Evolutionary conservation across 148 eudicot genomes (phyloP).

Genomic region (Rhododendron henanense): DNA sequence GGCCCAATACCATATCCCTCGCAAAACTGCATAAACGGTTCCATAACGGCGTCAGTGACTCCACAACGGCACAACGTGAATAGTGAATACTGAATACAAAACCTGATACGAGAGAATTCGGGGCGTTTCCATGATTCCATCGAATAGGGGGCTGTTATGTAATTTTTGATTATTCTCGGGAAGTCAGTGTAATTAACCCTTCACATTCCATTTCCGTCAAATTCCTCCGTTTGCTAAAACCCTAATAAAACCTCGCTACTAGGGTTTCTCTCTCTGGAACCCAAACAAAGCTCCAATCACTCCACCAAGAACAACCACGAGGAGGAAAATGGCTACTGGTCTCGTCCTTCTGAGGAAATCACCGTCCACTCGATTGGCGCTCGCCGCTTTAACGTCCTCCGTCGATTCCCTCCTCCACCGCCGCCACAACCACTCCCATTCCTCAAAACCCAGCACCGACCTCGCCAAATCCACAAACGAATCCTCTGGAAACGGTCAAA

Average conservation of each 20-base stretch:
- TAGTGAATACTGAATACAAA: neutral
- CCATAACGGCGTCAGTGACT: neutral
- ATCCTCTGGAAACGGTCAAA: neutral
- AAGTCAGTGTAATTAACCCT: neutral
- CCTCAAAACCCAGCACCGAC: neutral
- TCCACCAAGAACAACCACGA: neutral
- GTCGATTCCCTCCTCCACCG: slow-evolving; percentile 1
- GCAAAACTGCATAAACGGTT: neutral
- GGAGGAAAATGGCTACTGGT: neutral
- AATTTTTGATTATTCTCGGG: neutral
- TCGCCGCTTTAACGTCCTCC: slow-evolving; percentile 22
- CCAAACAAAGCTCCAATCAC: neutral
- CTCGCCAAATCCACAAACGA: neutral
- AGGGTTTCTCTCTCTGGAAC: neutral
- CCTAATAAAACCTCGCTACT: slow-evolving; percentile 2
- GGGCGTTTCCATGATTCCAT: neutral
- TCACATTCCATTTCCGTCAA: neutral
- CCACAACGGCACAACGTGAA: no score
- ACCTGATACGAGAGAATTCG: neutral
- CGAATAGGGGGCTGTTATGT: neutral
- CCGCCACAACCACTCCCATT: neutral
- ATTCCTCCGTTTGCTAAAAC: neutral
- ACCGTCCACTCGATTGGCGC: slow-evolving; percentile 8
- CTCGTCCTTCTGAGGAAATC: slow-evolving; percentile 10
- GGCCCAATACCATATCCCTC: neutral